These are phyloP conservation scores for Trichosanthes cucumerina DNA, from an alignment of 306 rosid genomes.

Conservation along the genomic window DNA sequence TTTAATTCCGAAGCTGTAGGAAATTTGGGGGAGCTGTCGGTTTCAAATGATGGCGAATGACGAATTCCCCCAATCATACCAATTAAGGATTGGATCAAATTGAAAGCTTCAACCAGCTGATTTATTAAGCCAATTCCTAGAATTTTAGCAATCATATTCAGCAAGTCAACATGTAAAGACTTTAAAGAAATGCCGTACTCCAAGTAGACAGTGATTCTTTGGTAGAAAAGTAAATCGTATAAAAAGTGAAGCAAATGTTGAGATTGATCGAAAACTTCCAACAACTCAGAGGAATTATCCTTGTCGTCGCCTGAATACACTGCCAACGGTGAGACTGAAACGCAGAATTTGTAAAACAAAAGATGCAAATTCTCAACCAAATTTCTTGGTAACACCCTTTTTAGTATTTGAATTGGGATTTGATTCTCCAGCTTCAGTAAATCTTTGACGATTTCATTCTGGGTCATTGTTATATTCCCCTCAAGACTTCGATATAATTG, in stretches of 20 bases:
- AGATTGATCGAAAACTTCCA: background rate
- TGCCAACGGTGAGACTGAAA: background rate
- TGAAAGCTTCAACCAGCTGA: background rate
- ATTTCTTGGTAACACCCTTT: background rate
- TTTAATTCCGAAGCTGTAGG: background rate
- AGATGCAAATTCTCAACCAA: background rate
- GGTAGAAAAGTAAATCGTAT: background rate
- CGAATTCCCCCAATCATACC: background rate
- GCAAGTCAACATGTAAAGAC: too few species aligned
- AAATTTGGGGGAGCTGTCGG: background rate
- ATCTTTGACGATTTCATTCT: background rate
- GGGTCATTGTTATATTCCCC: background rate
- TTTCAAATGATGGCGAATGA: background rate
- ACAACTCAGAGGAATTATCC: background rate
- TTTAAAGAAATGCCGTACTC: too few species aligned
- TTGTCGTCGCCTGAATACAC: too few species aligned
- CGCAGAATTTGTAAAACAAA: background rate
- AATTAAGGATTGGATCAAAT: background rate
- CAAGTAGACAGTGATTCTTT: background rate
- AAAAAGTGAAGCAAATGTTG: conserved; percentile 5
- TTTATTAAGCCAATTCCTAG: background rate
- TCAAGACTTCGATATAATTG: background rate
- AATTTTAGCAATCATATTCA: background rate
- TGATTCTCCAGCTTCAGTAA: background rate
- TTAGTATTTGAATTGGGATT: background rate